These are phyloP conservation scores for Fusarium transvaalense DNA, from an alignment of 2,329 filamentous ascomycete genomes.

Conservation along the genomic window DNA sequence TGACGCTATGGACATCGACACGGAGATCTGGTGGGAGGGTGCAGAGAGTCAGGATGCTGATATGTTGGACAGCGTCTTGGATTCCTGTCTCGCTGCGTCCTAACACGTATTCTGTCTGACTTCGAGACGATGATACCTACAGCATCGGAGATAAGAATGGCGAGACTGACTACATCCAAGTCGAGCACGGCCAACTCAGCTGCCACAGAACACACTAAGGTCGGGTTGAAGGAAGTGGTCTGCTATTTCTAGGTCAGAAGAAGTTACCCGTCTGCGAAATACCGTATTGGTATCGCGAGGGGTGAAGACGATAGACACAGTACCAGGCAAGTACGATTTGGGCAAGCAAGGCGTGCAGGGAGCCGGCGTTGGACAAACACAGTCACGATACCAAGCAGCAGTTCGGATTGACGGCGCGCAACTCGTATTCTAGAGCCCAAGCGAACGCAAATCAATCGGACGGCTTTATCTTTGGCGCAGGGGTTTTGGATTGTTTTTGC, in stretches of 20 bases:
- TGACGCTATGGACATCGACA: conserved; percentile 72
- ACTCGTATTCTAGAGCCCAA: conserved; percentile 27
- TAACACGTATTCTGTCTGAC: conserved; percentile 23
- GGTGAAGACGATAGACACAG: conserved; percentile 7
- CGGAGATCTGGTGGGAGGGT: conserved; percentile 73
- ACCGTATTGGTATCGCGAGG: neutral
- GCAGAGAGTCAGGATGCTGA: conserved; percentile 64
- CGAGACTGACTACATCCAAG: neutral
- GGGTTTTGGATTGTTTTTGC: conserved; percentile 29
- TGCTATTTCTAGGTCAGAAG: neutral
- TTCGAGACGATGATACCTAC: neutral
- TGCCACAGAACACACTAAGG: neutral
- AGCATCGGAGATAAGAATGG: neutral
- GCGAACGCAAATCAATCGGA: conserved; percentile 44
- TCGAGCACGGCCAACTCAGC: neutral
- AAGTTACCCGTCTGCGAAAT: neutral
- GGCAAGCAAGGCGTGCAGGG: conserved; percentile 42
- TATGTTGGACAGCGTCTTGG: conserved; percentile 67
- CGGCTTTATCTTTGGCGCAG: conserved; percentile 47
- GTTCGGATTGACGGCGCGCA: conserved; percentile 19
- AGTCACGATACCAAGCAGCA: conserved; percentile 28
- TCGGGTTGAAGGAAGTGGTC: neutral
- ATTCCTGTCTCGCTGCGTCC: conserved; percentile 66
- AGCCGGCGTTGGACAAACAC: conserved; percentile 45
- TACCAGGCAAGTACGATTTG: conserved; percentile 17